Conservation (phyloP, 2,329 filamentous ascomycete species). For the Ilyonectria mors-panacis region DNA sequence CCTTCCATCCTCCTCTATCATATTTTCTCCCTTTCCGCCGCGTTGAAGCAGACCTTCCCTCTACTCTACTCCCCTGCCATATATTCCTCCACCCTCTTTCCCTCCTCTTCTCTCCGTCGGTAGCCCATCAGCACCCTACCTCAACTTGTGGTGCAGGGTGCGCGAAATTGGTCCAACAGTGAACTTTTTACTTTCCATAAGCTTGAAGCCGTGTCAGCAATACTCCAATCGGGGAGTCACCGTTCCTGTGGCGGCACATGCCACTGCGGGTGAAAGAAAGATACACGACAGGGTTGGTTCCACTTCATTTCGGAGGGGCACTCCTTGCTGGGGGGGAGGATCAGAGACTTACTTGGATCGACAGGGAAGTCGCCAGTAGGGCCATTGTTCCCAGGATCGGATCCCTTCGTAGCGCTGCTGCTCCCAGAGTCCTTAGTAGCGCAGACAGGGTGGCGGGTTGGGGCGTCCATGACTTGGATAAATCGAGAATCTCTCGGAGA, state of each 20-base stretch:
- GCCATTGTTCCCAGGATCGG: conserved; percentile 29
- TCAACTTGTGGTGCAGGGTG: neutral
- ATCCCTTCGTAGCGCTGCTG: conserved; percentile 7
- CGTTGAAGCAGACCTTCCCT: neutral
- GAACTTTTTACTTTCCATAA: conserved; percentile 17
- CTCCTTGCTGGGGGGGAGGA: neutral
- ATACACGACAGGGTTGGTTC: neutral
- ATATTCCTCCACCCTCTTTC: neutral
- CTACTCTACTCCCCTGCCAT: neutral
- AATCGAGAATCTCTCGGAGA: neutral
- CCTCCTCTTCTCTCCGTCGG: neutral
- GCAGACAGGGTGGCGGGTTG: conserved; percentile 8
- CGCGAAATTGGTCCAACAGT: neutral
- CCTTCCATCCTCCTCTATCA: neutral
- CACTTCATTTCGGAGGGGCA: neutral
- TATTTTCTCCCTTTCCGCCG: neutral
- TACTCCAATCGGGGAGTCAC: conserved; percentile 6
- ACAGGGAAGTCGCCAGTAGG: neutral
- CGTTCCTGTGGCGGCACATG: neutral
- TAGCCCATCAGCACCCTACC: neutral
- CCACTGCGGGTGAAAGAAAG: neutral
- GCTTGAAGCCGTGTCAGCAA: conserved; percentile 11
- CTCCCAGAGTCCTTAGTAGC: conserved; percentile 1
- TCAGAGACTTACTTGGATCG: conserved; percentile 21
- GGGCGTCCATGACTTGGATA: conserved; percentile 30